Evolutionary conservation across 352 stramenopile genomes (phyloP), one percentile per base, ranked within the genome.

Genomic region (Lagenidium giganteum): DNA sequence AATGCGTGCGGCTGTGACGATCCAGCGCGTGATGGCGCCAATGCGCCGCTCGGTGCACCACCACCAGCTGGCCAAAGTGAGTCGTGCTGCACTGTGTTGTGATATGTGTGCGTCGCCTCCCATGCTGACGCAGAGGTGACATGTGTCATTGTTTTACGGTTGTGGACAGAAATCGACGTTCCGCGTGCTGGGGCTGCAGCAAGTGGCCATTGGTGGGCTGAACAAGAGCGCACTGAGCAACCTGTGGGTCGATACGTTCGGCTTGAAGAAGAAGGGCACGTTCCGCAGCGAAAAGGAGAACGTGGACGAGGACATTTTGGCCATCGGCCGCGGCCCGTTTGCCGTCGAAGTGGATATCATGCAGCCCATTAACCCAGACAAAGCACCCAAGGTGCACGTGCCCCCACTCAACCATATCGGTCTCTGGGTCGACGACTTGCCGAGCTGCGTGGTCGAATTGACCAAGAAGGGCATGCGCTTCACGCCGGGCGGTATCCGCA

Each of bases 341-440:
- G 75, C 82, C 2, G 95, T 99, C 1, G 96, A 99, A 64, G 72
- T 99, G 16, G 96, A 99, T 70, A 81, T 99, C 51, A 99, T 99
- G 96, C 92, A 98, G 63, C 96, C 96, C 5, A 79, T 99, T 18
- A 92, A 98, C 80, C 52, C 71, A 8, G 65, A 77, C 47, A 98
- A 97, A 59, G 73, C 71, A 42, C 88, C 91, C 27, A 97, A 96
- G 56, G 82, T 99, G 27, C 93, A 99, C 67, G 60, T 95, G 25
- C 96, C 96, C 13, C 70, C 94, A 16, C 76, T 99, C 36, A 99
- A 99, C 77, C 96, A 99, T 67, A 96, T 99, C 56, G 96, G 96
- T 14, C 64, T 99, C 13, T 99, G 95, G 96, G 85, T 99, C 35
- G 95, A 99, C 61, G 79, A 98, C 57, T 63, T 99, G 12, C 69